Conservation (phyloP, 78 protist genomes). For the Capsaspora owczarzaki region DNA sequence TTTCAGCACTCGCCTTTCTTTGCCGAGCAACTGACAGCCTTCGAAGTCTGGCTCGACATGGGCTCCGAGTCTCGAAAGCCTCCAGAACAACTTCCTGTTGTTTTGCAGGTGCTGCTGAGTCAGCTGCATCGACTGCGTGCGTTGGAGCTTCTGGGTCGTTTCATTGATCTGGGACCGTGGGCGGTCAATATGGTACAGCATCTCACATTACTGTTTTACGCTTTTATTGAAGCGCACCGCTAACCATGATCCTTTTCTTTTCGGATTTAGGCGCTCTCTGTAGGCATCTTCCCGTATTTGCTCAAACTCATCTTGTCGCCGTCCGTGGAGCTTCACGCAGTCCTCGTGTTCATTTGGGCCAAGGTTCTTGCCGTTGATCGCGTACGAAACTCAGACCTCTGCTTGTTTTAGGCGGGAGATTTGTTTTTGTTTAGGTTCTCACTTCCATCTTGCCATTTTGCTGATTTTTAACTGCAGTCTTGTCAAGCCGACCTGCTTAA, state of each 20-base stretch:
- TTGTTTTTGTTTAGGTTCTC: too few species aligned
- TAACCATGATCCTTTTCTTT: not conserved
- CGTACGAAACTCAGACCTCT: not conserved
- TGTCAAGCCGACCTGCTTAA: constrained; percentile 24
- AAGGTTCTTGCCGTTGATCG: constrained; percentile 39
- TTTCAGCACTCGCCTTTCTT: constrained; percentile 65
- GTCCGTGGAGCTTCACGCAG: constrained; percentile 49
- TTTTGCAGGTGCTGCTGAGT: constrained; percentile 83
- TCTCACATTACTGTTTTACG: not conserved
- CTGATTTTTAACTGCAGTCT: not conserved
- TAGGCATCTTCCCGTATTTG: constrained; percentile 95
- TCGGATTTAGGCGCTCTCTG: constrained; percentile 56
- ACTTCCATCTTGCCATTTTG: not conserved
- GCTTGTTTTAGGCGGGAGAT: too few species aligned
- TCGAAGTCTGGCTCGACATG: constrained; percentile 87
- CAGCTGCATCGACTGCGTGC: constrained; percentile 88
- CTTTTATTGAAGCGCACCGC: too few species aligned
- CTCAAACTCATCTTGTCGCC: constrained; percentile 76
- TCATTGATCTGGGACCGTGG: constrained; percentile 89
- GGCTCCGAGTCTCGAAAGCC: constrained; percentile 48
- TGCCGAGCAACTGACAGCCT: constrained; percentile 85
- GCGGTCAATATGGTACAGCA: constrained; percentile 64
- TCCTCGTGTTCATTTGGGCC: constrained; percentile 89
- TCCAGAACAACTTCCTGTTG: constrained; percentile 93
- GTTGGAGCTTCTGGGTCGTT: constrained; percentile 76